A percentile compares a stretch with the other conserved stretches of the same genome.
Conservation (phyloP, 495 filamentous ascomycete species). For the Neurospora hispaniola region DNA sequence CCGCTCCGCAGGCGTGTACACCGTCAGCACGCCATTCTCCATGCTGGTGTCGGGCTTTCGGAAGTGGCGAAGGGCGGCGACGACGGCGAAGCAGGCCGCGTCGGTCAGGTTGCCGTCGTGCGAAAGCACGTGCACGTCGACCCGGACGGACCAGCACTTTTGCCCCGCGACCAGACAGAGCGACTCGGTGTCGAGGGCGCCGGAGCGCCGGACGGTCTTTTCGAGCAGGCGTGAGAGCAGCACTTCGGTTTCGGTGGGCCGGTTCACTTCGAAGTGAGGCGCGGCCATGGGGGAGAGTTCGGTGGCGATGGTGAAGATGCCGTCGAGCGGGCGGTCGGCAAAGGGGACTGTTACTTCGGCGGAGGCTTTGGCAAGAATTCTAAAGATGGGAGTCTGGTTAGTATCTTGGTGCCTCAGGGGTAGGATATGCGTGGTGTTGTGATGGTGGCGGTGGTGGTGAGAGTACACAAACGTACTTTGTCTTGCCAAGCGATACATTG, state of each 20-base stretch:
- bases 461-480: constrained; percentile 45
- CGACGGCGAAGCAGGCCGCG: constrained; percentile 71
- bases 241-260: constrained; percentile 70
- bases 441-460: background rate
- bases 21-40: constrained; percentile 66
- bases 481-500: constrained; percentile 84
- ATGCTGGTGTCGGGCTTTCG: constrained; percentile 78
- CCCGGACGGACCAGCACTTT: constrained; percentile 82
- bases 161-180: constrained; percentile 83
- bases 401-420: background rate
- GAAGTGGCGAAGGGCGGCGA: constrained; percentile 83
- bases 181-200: constrained; percentile 87
- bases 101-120: constrained; percentile 85
- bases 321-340: constrained; percentile 84
- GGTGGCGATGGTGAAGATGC: constrained; percentile 80
- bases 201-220: constrained; percentile 82
- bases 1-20: constrained; percentile 73
- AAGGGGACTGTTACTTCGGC: constrained; percentile 75
- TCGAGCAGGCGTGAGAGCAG: constrained; percentile 81
- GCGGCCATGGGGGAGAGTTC: constrained; percentile 91
- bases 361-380: constrained; percentile 77
- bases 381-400: constrained; percentile 22
- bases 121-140: constrained; percentile 80
- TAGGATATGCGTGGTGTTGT: background rate
- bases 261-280: constrained; percentile 77